These are phyloP conservation scores for Euphorbia peplus DNA, from an alignment of 345 rosid genomes.

Conservation along the genomic window DNA sequence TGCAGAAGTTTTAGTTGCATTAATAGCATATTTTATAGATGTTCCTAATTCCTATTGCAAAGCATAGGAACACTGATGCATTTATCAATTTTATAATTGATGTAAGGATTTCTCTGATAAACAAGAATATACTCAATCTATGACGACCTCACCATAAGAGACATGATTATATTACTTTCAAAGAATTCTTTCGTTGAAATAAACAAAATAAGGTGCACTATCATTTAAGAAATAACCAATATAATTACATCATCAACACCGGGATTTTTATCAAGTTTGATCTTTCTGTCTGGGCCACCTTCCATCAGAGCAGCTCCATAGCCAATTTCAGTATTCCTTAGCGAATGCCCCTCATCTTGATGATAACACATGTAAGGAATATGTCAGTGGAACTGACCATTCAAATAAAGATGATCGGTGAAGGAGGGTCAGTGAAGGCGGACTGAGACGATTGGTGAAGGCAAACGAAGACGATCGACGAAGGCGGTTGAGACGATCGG, in stretches of 20 bases:
- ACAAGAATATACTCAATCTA: neutral
- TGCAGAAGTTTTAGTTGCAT: neutral
- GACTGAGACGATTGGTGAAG: too few species aligned
- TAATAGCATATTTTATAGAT: neutral
- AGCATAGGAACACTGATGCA: neutral
- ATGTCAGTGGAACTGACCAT: conserved; percentile 4
- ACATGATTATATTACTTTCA: neutral
- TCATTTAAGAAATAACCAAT: conserved; percentile 10
- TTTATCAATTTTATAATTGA: neutral
- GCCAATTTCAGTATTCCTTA: conserved; percentile 89
- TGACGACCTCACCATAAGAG: neutral
- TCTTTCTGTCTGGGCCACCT: conserved; percentile 87
- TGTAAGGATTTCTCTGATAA: neutral
- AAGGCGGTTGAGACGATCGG: too few species aligned
- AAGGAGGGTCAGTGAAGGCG: too few species aligned
- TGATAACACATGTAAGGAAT: conserved; percentile 14
- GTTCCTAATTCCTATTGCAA: neutral
- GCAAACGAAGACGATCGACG: too few species aligned
- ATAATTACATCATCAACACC: conserved; percentile 81
- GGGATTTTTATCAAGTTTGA: conserved; percentile 79
- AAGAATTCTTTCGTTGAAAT: neutral
- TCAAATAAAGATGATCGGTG: too few species aligned
- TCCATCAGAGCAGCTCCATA: conserved; percentile 90
- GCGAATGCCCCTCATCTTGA: conserved; percentile 77
- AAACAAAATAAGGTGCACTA: neutral